A percentile compares a stretch with the other conserved stretches of the same genome.
Evolutionary conservation across 306 rosid species (phyloP).

Genomic region (Geum urbanum): DNA sequence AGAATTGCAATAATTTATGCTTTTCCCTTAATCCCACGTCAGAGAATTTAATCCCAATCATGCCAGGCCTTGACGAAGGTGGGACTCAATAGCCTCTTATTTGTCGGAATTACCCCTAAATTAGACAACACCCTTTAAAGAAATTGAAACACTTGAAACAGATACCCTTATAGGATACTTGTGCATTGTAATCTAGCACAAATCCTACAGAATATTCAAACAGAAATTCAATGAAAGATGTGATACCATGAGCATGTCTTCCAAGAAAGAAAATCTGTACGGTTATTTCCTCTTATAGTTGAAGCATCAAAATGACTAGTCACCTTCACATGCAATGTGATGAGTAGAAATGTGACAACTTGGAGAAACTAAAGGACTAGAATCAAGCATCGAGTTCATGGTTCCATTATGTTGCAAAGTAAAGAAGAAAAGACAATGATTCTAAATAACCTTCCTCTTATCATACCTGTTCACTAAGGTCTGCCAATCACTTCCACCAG

Average conservation of each 20-base stretch:
- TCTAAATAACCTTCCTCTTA: constrained; percentile 5
- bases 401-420: not conserved
- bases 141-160: constrained; percentile 5
- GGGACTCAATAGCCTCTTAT: not conserved
- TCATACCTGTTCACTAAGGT: constrained; percentile 73
- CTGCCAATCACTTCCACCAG: constrained; percentile 58
- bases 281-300: not conserved
- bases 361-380: not conserved
- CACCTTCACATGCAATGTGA: not conserved
- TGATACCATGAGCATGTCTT: not conserved
- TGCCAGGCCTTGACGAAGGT: not conserved
- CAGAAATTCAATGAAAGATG: not conserved
- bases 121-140: not conserved
- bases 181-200: not conserved
- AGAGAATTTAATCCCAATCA: not conserved
- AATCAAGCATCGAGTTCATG: not conserved
- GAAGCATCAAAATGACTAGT: not conserved
- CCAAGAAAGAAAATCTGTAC: not conserved
- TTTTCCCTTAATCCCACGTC: not conserved
- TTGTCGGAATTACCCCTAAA: not conserved
- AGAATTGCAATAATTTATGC: not conserved
- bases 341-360: not conserved
- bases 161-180: not conserved
- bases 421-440: constrained; percentile 13
- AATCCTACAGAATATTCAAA: not conserved